phyloP scores from a whole-genome alignment of 108 stramenopile species.

The Skeletonema potamos region DNA sequence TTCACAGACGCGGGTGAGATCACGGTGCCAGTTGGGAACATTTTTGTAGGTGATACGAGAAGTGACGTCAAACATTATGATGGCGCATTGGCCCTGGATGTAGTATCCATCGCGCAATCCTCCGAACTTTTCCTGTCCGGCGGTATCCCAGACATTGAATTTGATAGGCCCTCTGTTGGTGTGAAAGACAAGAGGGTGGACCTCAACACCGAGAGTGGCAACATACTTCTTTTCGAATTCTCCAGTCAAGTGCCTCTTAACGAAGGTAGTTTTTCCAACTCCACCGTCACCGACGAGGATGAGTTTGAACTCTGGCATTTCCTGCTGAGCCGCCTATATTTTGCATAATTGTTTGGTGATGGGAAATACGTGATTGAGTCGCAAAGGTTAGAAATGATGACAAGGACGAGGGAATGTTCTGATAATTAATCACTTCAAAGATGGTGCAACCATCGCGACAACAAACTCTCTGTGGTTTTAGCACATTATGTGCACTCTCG shows the following conservation, averaged over 20 bases:
- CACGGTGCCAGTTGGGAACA: constrained; percentile 99
- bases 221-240: constrained; percentile 99
- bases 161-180: constrained; percentile 98
- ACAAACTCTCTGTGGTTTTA: not conserved
- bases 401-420: not conserved
- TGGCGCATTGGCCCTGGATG: constrained; percentile 99
- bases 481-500: not conserved
- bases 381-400: not conserved
- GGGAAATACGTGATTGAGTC: not conserved
- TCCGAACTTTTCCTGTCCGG: constrained; percentile 99
- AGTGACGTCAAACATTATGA: constrained; percentile 99
- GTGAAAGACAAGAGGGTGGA: constrained; percentile 97
- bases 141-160: constrained; percentile 99
- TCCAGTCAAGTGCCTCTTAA: constrained; percentile 98
- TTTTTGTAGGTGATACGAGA: constrained; percentile 99
- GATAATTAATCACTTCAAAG: not conserved
- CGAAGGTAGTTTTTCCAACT: constrained; percentile 99
- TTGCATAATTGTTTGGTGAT: not conserved
- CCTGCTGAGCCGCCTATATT: constrained; percentile 37
- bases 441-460: not conserved
- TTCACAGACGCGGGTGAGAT: constrained; percentile 98
- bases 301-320: constrained; percentile 98
- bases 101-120: constrained; percentile 97
- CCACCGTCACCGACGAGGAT: constrained; percentile 99
- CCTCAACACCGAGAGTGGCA: constrained; percentile 93